Evolutionary conservation across 2,329 filamentous ascomycete species (phyloP).

Genomic region (Cadophora gregata): DNA sequence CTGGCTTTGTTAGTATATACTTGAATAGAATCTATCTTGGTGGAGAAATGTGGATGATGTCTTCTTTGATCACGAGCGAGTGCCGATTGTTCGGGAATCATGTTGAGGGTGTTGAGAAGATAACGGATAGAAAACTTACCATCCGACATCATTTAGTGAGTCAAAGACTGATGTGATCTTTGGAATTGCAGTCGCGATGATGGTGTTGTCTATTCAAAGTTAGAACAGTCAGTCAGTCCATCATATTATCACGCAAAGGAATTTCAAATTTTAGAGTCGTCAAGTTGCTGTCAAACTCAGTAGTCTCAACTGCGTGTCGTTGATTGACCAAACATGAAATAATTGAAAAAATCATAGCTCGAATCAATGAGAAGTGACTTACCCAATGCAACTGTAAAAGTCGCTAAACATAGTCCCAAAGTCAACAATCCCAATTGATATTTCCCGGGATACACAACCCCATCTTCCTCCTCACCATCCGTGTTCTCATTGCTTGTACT

Average conservation of each 20-base stretch:
- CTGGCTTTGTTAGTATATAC: not conserved
- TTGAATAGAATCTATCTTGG: not conserved
- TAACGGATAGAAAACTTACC: conserved; percentile 38
- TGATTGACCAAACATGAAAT: not conserved
- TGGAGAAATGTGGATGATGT: not conserved
- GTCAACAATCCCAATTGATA: conserved; percentile 49
- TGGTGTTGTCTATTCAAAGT: conserved; percentile 45
- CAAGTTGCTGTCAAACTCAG: not conserved
- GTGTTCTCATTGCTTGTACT: conserved; percentile 11
- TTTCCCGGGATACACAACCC: conserved; percentile 39
- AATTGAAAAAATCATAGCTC: too few relatives aligned
- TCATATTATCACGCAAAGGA: not conserved
- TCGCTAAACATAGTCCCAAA: conserved; percentile 53
- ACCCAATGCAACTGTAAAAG: conserved; percentile 55
- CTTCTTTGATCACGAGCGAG: not conserved
- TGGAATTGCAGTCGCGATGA: conserved; percentile 49
- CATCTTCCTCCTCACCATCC: conserved; percentile 32
- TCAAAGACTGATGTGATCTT: conserved; percentile 50
- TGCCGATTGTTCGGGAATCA: not conserved
- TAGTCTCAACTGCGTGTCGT: not conserved
- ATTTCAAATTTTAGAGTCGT: not conserved
- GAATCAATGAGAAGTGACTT: conserved; percentile 15
- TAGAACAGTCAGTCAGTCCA: not conserved
- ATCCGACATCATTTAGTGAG: conserved; percentile 48
- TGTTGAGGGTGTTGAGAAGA: not conserved